Evolutionary conservation across 805 yeast species (phyloP).

Genomic region (Hanseniaspora taiwanica): DNA sequence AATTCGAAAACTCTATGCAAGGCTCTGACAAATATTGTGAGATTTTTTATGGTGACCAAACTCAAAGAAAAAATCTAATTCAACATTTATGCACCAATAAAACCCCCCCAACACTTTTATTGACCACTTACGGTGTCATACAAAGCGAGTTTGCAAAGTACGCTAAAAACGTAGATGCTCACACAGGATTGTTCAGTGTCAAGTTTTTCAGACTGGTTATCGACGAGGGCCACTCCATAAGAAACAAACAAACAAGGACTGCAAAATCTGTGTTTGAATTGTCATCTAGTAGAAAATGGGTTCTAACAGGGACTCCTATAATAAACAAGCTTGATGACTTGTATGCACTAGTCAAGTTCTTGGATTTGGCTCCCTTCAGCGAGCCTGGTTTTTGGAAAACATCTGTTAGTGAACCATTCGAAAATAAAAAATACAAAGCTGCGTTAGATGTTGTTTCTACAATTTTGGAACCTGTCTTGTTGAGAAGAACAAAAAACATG

Average conservation of each 20-base stretch:
- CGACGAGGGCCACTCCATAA: constrained; percentile 85
- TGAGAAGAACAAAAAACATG: constrained; percentile 63
- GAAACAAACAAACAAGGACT: constrained; percentile 67
- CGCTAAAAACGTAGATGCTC: constrained; percentile 15
- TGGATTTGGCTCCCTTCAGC: constrained; percentile 47
- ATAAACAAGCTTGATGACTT: constrained; percentile 45
- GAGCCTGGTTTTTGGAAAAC: constrained; percentile 39
- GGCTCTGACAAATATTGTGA: constrained; percentile 33
- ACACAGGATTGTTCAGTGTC: constrained; percentile 53
- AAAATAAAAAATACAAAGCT: constrained; percentile 25
- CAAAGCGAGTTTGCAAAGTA: constrained; percentile 56
- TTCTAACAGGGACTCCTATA: constrained; percentile 52
- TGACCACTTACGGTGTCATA: constrained; percentile 83
- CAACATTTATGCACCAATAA: constrained; percentile 27
- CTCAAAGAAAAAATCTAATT: constrained; percentile 33
- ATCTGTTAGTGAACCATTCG: constrained; percentile 46
- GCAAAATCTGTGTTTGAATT: constrained; percentile 64
- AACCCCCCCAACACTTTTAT: constrained; percentile 50
- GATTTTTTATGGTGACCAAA: constrained; percentile 65
- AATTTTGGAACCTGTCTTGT: constrained; percentile 50
- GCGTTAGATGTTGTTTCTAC: constrained; percentile 55
- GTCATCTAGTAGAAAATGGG: constrained; percentile 47
- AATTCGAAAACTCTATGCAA: constrained; percentile 47
- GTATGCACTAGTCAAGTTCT: constrained; percentile 35
- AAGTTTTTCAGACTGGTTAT: constrained; percentile 63